Evolutionary conservation across 1,139 yeast species (phyloP), one percentile per base, ranked within the genome.

Genomic region (Pichia sp.): DNA sequence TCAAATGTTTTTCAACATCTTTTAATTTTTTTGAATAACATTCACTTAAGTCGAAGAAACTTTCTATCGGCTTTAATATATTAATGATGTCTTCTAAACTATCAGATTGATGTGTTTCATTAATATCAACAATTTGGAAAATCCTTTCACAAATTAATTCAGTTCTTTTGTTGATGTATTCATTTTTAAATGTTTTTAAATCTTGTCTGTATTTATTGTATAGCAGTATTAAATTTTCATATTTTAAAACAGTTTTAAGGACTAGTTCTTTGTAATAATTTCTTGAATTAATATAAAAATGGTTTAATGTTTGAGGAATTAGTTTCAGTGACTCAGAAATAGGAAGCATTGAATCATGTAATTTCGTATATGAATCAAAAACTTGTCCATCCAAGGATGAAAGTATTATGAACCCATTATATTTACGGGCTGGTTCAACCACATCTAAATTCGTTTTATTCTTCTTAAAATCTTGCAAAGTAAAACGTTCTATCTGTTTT

Each of bases 321-420:
- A 78, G 71, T 33, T 72, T 69, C n/a, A 82, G 53, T 16, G 89
- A 79, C 3, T 78, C 80, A 33, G 65, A 63, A 35, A 80, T 61
- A 0, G 86, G 86, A 26, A 64, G 65, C 11, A 77, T 50, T 25
- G 65, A 53, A 4, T 54, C 55, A 28, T 60, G 57, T 27, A 72
- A 46, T 8, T 56, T 55, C 11, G 59, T 41, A 52, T 65, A 62
- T 45, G 61, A 53, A 41, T 64, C 52, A 55, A 64, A 63, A 56
- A 76, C 39, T 45, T 61, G 22, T 16, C 21, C 38, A 35, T 45
- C 48, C 2, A 20, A 7, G 2, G 20, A 15, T 2, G 46, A 30
- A 5, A 43, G 27, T 5, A 45, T 20, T 22, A 45, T 37, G 6
- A 41, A 33, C 8, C 44, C 49, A 31, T 30, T 30, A 10, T 24